phyloP scores from a whole-genome alignment of 192 early-diverging fungal species.

The Mortierella alpina region DNA sequence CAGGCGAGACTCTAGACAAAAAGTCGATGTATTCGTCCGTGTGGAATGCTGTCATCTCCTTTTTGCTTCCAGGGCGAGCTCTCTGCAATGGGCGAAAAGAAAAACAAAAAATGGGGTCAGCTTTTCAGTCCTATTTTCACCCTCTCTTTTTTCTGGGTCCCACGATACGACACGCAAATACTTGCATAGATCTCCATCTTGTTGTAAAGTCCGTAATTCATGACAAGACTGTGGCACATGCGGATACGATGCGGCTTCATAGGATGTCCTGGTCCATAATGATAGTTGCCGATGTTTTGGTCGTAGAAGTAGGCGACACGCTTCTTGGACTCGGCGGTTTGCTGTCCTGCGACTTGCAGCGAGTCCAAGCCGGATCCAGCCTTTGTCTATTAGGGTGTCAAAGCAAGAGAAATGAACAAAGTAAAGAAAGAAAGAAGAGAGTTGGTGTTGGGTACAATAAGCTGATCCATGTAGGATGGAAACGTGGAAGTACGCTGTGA shows the following conservation, averaged over 20 bases:
- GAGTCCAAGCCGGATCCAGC: conserved; percentile 3
- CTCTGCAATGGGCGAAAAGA: conserved; percentile 50
- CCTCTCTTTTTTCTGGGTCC: not conserved
- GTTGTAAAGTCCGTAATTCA: conserved; percentile 92
- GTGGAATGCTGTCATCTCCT: conserved; percentile 94
- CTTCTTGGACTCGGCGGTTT: conserved; percentile 62
- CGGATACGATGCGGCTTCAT: conserved; percentile 99
- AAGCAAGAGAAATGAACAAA: not conserved
- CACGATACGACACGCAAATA: not conserved
- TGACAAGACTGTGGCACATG: conserved; percentile 92
- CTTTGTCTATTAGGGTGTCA: not conserved
- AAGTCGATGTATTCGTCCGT: conserved; percentile 94
- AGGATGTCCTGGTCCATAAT: conserved; percentile 88
- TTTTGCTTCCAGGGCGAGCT: conserved; percentile 84
- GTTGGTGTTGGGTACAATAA: not conserved
- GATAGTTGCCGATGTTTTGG: conserved; percentile 72
- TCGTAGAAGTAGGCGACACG: conserved; percentile 74
- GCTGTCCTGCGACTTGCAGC: conserved; percentile 36
- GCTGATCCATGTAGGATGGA: not conserved
- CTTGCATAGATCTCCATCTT: conserved; percentile 85
- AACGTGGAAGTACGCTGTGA: not conserved
- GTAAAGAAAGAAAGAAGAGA: not conserved
- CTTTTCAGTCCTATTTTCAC: not conserved
- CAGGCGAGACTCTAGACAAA: conserved; percentile 79
- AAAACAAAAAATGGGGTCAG: not conserved